Base-by-base conservation (phyloP, 139 green algal genomes). In the Nannochloris sp. region DNA sequence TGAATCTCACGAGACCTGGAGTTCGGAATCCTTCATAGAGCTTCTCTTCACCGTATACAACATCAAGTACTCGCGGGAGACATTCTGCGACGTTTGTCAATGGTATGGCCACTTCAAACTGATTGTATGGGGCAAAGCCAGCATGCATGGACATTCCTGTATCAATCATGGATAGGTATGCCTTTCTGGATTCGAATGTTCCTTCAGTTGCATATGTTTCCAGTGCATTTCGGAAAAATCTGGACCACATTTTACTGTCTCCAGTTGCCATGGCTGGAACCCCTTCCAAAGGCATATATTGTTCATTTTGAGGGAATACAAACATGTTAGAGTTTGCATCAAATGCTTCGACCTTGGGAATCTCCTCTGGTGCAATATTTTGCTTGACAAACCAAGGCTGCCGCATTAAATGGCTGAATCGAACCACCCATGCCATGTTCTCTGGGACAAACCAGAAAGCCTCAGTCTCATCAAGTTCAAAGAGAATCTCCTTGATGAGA, bases 1-100 rank as follows among this genome's bases (percentile, higher is more conserved):
- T 43, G 63, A 90, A 85, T 44, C 84, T 74, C 6, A 87, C 45
- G 4, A 90, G 78, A 6, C 44, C 51, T 3, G 72, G 82, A 10
- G 66, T 76, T 33, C 78, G 61, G 61, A 81, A 83, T 16, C 80
- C 82, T 5, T 56, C 48, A 51, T 46, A 83, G 2, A 80, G 59
- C 25, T 30, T n/a, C 3, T 10, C 14, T 5, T 33, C 28, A 23
- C 65, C 63, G 36, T 87, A 84, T n/a, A 89, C 53, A 63, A 73
- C 63, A 14, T 63, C 30, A 0, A 56, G n/a, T 13, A 78, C 59
- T 55, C 43, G 64, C 10, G 63, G 20, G 14, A 82, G 55, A 53
- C 75, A 82, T 53, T 69, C 66, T 3, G 67, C 75, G 10, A 49
- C 67, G n/a, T 48, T 46, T 8, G 63, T 43, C 28, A 82, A 59